These are phyloP conservation scores for Stereum hirsutum DNA, from an alignment of 1,284 basidiomycete species.

Conservation along the genomic window DNA sequence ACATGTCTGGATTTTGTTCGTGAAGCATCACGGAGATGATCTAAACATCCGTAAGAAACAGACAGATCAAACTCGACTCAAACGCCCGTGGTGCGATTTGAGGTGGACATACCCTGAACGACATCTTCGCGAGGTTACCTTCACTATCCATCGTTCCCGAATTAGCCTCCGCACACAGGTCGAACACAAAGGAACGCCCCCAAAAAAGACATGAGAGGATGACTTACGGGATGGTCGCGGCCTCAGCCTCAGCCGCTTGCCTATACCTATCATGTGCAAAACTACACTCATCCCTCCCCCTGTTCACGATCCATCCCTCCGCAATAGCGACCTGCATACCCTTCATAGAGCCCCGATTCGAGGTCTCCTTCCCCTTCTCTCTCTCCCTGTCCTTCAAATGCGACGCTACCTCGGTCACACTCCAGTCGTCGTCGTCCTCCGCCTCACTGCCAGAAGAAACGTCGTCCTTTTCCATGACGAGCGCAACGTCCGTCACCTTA, in stretches of 20 bases:
- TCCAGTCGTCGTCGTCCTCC: constrained; percentile 43
- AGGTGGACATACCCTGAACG: constrained; percentile 40
- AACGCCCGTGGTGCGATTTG: not conserved
- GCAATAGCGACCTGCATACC: constrained; percentile 56
- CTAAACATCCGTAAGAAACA: constrained; percentile 20
- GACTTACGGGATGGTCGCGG: constrained; percentile 38
- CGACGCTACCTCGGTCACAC: too few relatives aligned
- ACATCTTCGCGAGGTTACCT: constrained; percentile 56
- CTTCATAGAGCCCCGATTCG: constrained; percentile 50
- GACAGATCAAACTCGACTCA: not conserved
- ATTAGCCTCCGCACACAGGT: too few relatives aligned
- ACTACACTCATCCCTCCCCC: constrained; percentile 65
- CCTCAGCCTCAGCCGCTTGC: constrained; percentile 56
- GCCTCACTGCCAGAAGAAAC: constrained; percentile 44
- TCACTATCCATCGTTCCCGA: too few relatives aligned
- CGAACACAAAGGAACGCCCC: too few relatives aligned
- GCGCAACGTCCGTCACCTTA: constrained; percentile 59
- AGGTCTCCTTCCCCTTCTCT: constrained; percentile 35
- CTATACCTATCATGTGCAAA: constrained; percentile 67
- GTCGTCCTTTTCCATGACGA: constrained; percentile 66
- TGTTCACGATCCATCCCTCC: constrained; percentile 63
- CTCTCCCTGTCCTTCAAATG: too few relatives aligned
- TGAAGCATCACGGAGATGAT: constrained; percentile 66
- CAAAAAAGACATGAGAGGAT: too few relatives aligned
- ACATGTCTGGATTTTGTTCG: constrained; percentile 47